Evolutionary conservation across 495 filamentous ascomycete species (phyloP), one percentile per base, ranked within the genome.

Genomic region (Penicillium atrosanguineum): DNA sequence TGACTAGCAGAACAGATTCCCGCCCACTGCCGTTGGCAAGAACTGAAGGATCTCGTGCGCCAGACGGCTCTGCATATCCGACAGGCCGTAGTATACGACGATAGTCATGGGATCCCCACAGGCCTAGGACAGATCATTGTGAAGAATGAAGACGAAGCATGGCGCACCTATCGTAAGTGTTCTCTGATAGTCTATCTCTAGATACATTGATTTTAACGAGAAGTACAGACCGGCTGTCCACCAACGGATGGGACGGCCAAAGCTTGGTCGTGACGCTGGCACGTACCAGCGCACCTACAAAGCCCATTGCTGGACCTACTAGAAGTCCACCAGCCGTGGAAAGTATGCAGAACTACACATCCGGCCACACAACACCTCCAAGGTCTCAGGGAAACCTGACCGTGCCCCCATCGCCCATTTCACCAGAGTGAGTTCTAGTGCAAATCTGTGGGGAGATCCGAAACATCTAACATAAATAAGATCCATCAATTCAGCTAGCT

Each of bases 41-140:
- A 78, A 60, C 52, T 78, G 28, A 78, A 78, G 49, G 75, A 78
- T 47, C 54, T 78, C 7, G 70, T 78, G 19, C 75, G 75, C 15
- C 73, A 78, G 51, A 76, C 73, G 9, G 73, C 75, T 16, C 46
- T 71, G 36, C 75, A 78, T 57, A 76, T 78, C 44, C 71, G 75
- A 9, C 75, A 78, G 47, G 75, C 75, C 6, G 73, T 78, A 3
- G 74, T 78, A 29, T 78, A 78, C 42, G 74, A 78, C 59, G 74
- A 78, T 44, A 68, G 57, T 26, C 69, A 78, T 52, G 74, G 74
- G 3, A 72, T 72, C 44, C 73, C 74, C 15, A 78, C 74, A 0
- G 74, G 74, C 18, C 52, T 78, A 3, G 74, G 74, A 1, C 74
- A 78, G 50, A 78, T 78, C 42, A 78, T 78, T 21, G 65, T 78